A percentile compares a stretch with the other conserved stretches of the same genome.
Evolutionary conservation across 176 grass and related monocot genomes (phyloP).

Genomic region (Oryza coarctata): DNA sequence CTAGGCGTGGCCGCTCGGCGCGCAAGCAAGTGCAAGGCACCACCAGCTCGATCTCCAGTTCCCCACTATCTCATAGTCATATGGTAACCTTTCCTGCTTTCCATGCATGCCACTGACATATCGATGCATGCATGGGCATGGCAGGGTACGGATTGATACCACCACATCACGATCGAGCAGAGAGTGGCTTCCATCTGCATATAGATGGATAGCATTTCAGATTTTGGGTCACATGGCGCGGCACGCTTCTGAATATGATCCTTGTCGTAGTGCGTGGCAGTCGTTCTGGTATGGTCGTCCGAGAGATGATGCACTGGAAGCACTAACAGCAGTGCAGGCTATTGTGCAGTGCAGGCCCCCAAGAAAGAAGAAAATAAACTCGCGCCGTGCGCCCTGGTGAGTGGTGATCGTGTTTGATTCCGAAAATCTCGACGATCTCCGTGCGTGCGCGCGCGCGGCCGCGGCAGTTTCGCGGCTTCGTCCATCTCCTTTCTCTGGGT

Average conservation of each 20-base stretch:
- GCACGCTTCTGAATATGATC: neutral
- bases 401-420: neutral
- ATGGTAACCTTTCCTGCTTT: neutral
- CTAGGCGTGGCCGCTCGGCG: slow-evolving; percentile 23
- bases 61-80: neutral
- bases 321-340: too few species aligned
- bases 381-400: neutral
- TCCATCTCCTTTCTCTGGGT: too few species aligned
- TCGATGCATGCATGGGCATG: neutral
- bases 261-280: neutral
- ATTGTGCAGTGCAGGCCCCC: too few species aligned
- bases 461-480: too few species aligned
- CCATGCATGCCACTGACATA: slow-evolving; percentile 13
- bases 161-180: neutral
- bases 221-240: neutral
- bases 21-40: neutral
- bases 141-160: neutral
- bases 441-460: too few species aligned
- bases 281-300: neutral
- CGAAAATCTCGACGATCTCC: neutral
- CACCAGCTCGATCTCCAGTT: neutral
- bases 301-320: neutral
- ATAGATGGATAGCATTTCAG: neutral
- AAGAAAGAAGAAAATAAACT: neutral
- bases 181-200: neutral